Conservation (phyloP, 768 basidiomycete species). For the Suillus sp. region DNA sequence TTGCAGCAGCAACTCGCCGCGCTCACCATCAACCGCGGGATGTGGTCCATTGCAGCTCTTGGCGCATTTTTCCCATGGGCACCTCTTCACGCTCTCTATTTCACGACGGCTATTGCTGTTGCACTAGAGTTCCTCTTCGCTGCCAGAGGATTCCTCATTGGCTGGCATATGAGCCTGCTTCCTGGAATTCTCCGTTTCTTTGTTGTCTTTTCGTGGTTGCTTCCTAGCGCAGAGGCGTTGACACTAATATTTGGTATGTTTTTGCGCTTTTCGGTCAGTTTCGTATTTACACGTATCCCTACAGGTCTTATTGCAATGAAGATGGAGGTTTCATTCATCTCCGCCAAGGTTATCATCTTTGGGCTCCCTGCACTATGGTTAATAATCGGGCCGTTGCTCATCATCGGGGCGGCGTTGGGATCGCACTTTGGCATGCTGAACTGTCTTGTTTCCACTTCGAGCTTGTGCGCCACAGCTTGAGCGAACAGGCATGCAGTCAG, state of each 20-base stretch:
- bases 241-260: constrained; percentile 3
- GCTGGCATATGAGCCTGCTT: constrained; percentile 4
- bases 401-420: constrained; percentile 5
- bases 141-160: constrained; percentile 5
- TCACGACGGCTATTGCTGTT: constrained; percentile 4
- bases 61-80: constrained; percentile 1
- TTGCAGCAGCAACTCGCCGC: constrained; percentile 7
- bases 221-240: constrained; percentile 5
- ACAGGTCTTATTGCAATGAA: constrained; percentile 7
- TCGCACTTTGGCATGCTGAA: constrained; percentile 8
- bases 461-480: constrained; percentile 3
- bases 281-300: neutral
- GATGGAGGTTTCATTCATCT: constrained; percentile 10
- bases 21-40: constrained; percentile 8
- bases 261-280: neutral
- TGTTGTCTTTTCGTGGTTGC: constrained; percentile 5
- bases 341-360: constrained; percentile 7
- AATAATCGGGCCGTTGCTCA: constrained; percentile 3
- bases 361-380: constrained; percentile 9
- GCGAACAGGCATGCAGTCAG: neutral
- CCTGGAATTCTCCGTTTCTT: constrained; percentile 1
- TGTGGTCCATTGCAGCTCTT: constrained; percentile 10
- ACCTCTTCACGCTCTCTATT: constrained; percentile 7
- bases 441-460: neutral
- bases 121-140: constrained; percentile 6